Evolutionary conservation across 2,329 filamentous ascomycete genomes (phyloP), one percentile per base, ranked within the genome.

Genomic region (Dissoconium aciculare): DNA sequence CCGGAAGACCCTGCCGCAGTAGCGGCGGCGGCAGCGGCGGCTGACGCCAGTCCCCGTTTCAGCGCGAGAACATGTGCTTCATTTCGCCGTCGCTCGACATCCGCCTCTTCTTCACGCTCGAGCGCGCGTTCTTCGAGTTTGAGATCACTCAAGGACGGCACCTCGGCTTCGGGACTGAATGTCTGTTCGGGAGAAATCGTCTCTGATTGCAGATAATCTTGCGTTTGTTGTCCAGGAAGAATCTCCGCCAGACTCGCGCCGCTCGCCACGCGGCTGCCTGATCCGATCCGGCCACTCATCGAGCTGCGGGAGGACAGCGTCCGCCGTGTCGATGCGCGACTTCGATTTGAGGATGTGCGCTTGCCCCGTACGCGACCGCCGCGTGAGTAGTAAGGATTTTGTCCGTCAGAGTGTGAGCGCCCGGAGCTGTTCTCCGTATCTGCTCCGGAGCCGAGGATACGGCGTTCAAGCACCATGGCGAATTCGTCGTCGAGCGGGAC

Each of bases 401-500:
- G 19, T 23, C n/a, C 19, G 19, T 23, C 19, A n/a, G 19, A 23
- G 19, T 8, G n/a, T n/a, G 8, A n/a, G 19, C 19, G 19, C 19
- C 8, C 19, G 19, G 8, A 8, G 55, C 19, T n/a, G 19, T 23
- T 23, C 19, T 8, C n/a, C 8, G 23, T 32, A 10, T 16, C 26
- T n/a, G 11, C 15, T 4, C 38, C 42, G 6, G 39, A 34, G 12
- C 41, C 16, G 61, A 67, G 69, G 3, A 42, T 41, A 16, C 78
- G 72, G 31, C 78, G 71, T 37, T 84, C 76, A 38, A 94, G 64
- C 3, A 75, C 73, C 52, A 92, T 75, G 3, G 84, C 81, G 45
- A 95, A 91, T 49, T 94, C 85, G 50, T 94, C 87, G 45, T 87
- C 82, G 11, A 95, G 59, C 9, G 84, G 81, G n/a, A 93, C 72